phyloP scores from a whole-genome alignment of 768 basidiomycete genomes.

The Boletellus ananas region DNA sequence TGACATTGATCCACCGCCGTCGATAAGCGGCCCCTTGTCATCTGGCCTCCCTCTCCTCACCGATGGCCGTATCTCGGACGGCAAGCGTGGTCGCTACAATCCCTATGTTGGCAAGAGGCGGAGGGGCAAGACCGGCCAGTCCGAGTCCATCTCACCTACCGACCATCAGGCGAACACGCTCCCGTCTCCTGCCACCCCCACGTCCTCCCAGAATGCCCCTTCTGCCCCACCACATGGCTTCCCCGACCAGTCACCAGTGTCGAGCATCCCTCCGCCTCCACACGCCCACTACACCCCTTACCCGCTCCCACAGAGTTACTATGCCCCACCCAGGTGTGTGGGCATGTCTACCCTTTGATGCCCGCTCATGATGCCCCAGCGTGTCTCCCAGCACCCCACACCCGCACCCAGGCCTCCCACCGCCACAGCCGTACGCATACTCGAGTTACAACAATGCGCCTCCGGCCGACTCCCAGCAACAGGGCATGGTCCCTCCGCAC shows the following conservation, averaged over 20 bases:
- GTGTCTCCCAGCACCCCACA: slow-evolving; percentile 21
- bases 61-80: slow-evolving; percentile 42
- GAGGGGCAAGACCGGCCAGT: slow-evolving; percentile 30
- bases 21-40: slow-evolving; percentile 40
- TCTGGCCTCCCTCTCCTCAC: slow-evolving; percentile 48
- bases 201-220: slow-evolving; percentile 23
- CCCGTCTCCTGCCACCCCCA: slow-evolving; percentile 31
- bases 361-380: slow-evolving; percentile 17
- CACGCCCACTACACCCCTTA: slow-evolving; percentile 33
- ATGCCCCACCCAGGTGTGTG: slow-evolving; percentile 27
- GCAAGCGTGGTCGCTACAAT: slow-evolving; percentile 43
- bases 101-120: slow-evolving; percentile 45
- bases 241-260: slow-evolving; percentile 25
- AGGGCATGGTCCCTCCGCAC: slow-evolving; percentile 14
- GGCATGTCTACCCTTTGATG: not conserved
- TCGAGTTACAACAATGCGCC: slow-evolving; percentile 19
- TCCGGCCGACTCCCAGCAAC: slow-evolving; percentile 27
- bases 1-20: slow-evolving; percentile 51
- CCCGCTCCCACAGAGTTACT: slow-evolving; percentile 31
- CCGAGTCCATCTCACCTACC: slow-evolving; percentile 30
- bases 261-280: slow-evolving; percentile 23
- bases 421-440: slow-evolving; percentile 24
- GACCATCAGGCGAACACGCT: slow-evolving; percentile 23
- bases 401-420: slow-evolving; percentile 19
- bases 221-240: slow-evolving; percentile 27